Base-by-base conservation (phyloP, 306 rosid genomes). In the Datisca glomerata region DNA sequence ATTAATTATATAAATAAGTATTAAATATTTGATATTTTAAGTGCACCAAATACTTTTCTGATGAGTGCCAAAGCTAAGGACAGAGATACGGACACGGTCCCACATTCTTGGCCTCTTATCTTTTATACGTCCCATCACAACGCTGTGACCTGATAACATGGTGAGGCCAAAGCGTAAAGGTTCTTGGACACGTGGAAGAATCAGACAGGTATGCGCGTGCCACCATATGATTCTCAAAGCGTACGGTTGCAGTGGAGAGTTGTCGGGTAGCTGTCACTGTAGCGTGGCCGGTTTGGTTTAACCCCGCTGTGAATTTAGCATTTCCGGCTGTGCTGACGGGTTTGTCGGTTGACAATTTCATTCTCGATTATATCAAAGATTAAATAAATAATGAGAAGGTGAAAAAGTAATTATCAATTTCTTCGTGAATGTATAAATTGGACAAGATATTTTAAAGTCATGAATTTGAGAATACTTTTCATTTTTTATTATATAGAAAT, bases 11-110 rank as follows among this genome's bases (percentile, higher is more conserved):
- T 25, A 12, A 12, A 34, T 12, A 12, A 12, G 15, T 12, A 0
- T 5, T 5, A n/a, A n/a, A n/a, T n/a, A n/a, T n/a, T n/a, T n/a
- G n/a, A n/a, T n/a, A n/a, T n/a, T n/a, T n/a, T n/a, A n/a, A 34
- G 40, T 12, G 16, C n/a, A n/a, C n/a, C n/a, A n/a, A n/a, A n/a
- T n/a, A n/a, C n/a, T n/a, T n/a, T n/a, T n/a, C 7, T 9, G 24
- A n/a, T 5, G 24, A 12, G 34, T 46, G 25, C 5, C 32, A 38
- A 42, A 12, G 35, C 60, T 45, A 53, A 46, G 40, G 68, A 61
- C 68, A 61, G 45, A 61, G 68, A 61, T 61, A 53, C 68, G 55
- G 49, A 47, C 33, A 3, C 7, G 55, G 57, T 15, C 51, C 65
- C 12, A 17, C 36, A 10, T n/a, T 1, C 4, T 6, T 16, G 53